phyloP scores from a whole-genome alignment of 2,329 filamentous ascomycete genomes.

The Thyridium curvatum region DNA sequence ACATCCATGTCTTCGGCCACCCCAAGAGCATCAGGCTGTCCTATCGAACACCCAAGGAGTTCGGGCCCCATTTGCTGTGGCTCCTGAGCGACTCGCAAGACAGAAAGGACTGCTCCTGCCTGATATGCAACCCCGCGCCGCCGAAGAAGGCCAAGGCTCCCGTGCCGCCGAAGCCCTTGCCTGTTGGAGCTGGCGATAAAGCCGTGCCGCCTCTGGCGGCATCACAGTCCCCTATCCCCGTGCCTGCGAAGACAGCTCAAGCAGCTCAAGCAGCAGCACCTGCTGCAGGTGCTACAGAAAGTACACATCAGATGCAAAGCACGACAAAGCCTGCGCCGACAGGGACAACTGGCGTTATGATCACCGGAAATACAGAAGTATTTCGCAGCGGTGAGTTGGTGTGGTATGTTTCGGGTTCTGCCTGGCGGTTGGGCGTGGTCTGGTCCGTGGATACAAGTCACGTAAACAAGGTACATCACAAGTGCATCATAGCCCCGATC shows the following conservation, averaged over 20 bases:
- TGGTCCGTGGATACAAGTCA: conserved; percentile 9
- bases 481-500: conserved; percentile 20
- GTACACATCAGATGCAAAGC: too few species aligned
- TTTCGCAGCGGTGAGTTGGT: conserved; percentile 27
- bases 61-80: conserved; percentile 46
- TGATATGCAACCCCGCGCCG: conserved; percentile 24
- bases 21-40: background rate
- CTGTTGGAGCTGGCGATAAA: too few species aligned
- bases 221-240: background rate
- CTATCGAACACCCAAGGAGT: conserved; percentile 23
- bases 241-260: conserved; percentile 4
- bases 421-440: conserved; percentile 28
- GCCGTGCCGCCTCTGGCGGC: too few species aligned
- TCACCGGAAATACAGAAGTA: conserved; percentile 12
- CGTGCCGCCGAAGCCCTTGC: too few species aligned
- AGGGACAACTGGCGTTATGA: conserved; percentile 8
- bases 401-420: conserved; percentile 23
- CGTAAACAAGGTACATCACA: conserved; percentile 8
- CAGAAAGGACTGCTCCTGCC: conserved; percentile 43
- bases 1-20: too few species aligned
- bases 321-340: conserved; percentile 2
- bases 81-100: conserved; percentile 40
- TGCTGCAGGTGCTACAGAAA: background rate
- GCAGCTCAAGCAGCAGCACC: conserved; percentile 3
- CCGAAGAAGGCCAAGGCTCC: background rate